Percentiles rank a stretch among this genome's conserved stretches.
These are phyloP conservation scores for Wickerhamiella sorbophila DNA, from an alignment of 805 yeast species.

Conservation along the genomic window DNA sequence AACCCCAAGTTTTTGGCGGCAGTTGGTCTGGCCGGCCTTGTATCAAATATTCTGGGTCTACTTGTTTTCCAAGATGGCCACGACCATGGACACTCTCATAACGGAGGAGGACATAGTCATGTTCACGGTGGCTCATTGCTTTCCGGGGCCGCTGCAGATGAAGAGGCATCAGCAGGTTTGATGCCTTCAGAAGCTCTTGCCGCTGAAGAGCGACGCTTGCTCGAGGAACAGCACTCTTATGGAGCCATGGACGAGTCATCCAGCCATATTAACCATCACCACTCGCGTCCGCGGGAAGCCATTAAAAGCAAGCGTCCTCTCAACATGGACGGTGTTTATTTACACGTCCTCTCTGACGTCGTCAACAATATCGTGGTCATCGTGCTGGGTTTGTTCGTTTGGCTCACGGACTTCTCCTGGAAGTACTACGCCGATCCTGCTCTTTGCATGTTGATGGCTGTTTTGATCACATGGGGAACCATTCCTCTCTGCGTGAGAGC, in stretches of 20 bases:
- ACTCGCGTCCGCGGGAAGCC: conserved; percentile 18
- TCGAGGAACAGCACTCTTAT: conserved; percentile 3
- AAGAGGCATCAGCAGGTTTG: not conserved
- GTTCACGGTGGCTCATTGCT: conserved; percentile 9
- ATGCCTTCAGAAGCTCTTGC: conserved; percentile 12
- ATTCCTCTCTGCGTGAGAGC: conserved; percentile 78
- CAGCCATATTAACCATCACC: conserved; percentile 22
- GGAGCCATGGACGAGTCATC: conserved; percentile 1
- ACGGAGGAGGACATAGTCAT: conserved; percentile 25
- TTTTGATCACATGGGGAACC: conserved; percentile 81
- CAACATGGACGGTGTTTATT: conserved; percentile 93
- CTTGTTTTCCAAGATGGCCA: conserved; percentile 82
- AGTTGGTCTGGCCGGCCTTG: conserved; percentile 73
- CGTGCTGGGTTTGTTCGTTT: conserved; percentile 72
- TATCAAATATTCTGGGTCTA: conserved; percentile 72
- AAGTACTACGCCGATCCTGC: conserved; percentile 73
- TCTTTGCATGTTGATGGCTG: conserved; percentile 72
- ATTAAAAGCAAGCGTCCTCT: conserved; percentile 39
- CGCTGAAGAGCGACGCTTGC: conserved; percentile 16
- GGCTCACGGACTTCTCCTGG: conserved; percentile 90
- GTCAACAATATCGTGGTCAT: conserved; percentile 92
- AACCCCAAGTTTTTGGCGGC: conserved; percentile 70
- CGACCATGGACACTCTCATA: conserved; percentile 41
- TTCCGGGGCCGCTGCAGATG: conserved; percentile 6
- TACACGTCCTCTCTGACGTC: conserved; percentile 94